Percentiles rank a stretch among this genome's conserved stretches.
Evolutionary conservation across 306 rosid species (phyloP).

Genomic region (Vicia faba): DNA sequence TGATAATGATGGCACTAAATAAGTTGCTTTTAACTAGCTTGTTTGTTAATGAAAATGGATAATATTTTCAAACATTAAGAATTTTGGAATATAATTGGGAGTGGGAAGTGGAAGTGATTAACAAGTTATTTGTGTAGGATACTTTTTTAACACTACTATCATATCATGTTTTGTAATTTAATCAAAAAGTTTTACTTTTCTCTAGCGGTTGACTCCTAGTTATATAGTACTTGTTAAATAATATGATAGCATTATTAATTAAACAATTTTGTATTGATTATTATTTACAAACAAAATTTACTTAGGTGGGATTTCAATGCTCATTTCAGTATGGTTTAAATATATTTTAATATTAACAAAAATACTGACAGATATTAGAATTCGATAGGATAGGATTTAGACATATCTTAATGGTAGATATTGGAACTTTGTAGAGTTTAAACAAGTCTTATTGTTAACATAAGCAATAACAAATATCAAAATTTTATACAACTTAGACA

Average conservation of each 20-base stretch:
- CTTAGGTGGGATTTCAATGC: too few species aligned
- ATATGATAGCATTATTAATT: neutral
- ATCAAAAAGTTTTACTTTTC: neutral
- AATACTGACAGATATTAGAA: too few species aligned
- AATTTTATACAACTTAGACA: too few species aligned
- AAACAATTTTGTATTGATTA: neutral
- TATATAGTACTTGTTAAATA: constrained; percentile 5
- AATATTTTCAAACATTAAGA: constrained; percentile 51
- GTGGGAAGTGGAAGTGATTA: constrained; percentile 46
- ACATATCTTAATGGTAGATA: too few species aligned
- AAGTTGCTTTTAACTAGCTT: constrained; percentile 32
- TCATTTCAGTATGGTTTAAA: too few species aligned
- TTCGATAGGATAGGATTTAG: too few species aligned
- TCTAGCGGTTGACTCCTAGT: constrained; percentile 16
- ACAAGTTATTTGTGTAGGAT: constrained; percentile 19
- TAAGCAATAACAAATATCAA: too few species aligned
- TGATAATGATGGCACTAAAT: constrained; percentile 36
- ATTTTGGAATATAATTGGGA: constrained; percentile 47
- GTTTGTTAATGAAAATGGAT: constrained; percentile 51
- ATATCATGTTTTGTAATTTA: constrained; percentile 8
- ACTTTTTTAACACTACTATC: neutral
- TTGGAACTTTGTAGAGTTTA: too few species aligned
- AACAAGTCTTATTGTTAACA: too few species aligned
- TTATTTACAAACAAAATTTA: too few species aligned
- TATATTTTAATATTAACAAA: too few species aligned